These are phyloP conservation scores for Taphrina flavorubra DNA, from an alignment of 1,139 yeast genomes.

Conservation along the genomic window DNA sequence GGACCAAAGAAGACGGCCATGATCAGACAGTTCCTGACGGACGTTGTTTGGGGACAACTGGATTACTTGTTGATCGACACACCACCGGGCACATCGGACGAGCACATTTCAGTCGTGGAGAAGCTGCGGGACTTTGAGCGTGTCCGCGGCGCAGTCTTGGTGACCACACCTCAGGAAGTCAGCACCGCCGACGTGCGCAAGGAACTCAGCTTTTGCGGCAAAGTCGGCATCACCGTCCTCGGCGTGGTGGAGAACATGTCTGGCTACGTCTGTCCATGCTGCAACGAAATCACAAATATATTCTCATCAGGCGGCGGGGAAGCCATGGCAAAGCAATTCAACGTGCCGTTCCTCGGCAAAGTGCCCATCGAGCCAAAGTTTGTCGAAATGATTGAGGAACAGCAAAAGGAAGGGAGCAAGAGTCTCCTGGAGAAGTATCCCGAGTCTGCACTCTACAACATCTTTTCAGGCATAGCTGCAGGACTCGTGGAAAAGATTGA, in stretches of 20 bases:
- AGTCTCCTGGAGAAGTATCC: constrained; percentile 26
- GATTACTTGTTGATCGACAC: constrained; percentile 92
- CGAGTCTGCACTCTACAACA: constrained; percentile 15
- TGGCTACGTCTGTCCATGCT: constrained; percentile 93
- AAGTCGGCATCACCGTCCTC: constrained; percentile 76
- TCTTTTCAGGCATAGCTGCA: constrained; percentile 21
- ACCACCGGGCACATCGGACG: constrained; percentile 99
- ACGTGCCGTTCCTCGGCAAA: constrained; percentile 75
- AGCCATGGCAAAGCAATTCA: constrained; percentile 64
- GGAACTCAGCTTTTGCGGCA: constrained; percentile 88
- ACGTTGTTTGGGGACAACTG: constrained; percentile 83
- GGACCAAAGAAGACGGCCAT: constrained; percentile 98
- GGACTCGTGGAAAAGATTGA: constrained; percentile 6
- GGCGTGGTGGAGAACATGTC: constrained; percentile 97
- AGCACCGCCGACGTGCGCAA: constrained; percentile 92
- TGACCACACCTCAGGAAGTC: constrained; percentile 95
- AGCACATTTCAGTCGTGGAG: constrained; percentile 95
- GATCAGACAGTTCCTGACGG: constrained; percentile 90
- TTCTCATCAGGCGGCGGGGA: constrained; percentile 95
- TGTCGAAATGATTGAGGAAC: constrained; percentile 54
- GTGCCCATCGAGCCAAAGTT: constrained; percentile 93
- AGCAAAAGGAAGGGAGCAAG: constrained; percentile 18
- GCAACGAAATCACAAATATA: constrained; percentile 83
- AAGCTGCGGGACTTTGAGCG: constrained; percentile 57
- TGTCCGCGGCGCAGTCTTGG: constrained; percentile 76